Base-by-base conservation (phyloP, 139 green algal genomes). In the Chlorella vulgaris region DNA sequence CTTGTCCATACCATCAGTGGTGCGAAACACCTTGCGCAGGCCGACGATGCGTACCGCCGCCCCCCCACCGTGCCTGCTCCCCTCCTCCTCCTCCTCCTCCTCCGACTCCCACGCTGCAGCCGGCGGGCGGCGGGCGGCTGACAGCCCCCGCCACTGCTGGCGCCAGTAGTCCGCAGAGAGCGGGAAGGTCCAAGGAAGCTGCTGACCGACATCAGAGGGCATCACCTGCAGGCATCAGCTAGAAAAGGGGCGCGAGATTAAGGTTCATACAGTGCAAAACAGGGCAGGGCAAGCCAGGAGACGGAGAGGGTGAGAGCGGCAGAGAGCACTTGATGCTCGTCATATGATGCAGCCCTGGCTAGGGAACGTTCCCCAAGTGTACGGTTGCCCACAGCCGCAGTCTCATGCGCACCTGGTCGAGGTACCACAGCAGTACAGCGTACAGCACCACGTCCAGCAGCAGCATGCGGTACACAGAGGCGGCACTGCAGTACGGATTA, bases 391-490 rank as follows among this genome's bases (percentile, higher is more conserved):
- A 69, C 6, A 29, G 22, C 42, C 67, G 31, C 71, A 43, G 8
- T 65, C 24, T 29, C 33, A 29, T 28, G 0, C 86, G 7, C 65
- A 90, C 90, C 89, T 93, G 88, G 70, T 95, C 92, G 31, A 91
- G 76, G 78, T 95, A 95, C 86, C 88, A 92, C 1, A 88, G 88
- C 35, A 94, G 80, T 2, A 76, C 42, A 28, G 28, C 68, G 69
- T 88, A 96, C 42, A 95, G 70, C 26, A 88, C 42, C 4, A 93
- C 70, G 43, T 96, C 92, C 55, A 91, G 39, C 5, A 82, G 63
- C 55, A 96, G 85, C 78, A 94, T 88, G 62, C 35, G 39, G 65
- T 94, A 85, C 29, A 95, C 84, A 38, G 40, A 85, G 28, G 53
- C 81, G 1, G 86, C 87, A 61, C 82, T 91, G 76, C 63, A 31